Base-by-base conservation (phyloP, 2,329 filamentous ascomycete genomes). In the Aspergillus intermedius region DNA sequence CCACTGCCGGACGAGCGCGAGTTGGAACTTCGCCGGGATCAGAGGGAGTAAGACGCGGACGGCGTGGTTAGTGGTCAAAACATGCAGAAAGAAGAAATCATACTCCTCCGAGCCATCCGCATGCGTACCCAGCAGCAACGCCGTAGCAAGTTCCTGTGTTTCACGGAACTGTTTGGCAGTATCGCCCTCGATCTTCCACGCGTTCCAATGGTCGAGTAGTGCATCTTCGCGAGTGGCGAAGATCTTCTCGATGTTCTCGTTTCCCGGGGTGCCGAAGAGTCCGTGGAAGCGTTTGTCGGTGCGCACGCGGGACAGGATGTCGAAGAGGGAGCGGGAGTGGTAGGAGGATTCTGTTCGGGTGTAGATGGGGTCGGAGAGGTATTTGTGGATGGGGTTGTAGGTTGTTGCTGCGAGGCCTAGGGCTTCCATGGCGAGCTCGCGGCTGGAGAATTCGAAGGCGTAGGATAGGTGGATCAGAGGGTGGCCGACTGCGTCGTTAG, bases 381-480 rank as follows among this genome's bases (percentile, higher is more conserved):
- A 82, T 52, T 78, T 79, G 61, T 82, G 79, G 44, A 78, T 71
- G 42, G 73, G 68, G 53, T 73, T 74, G 63, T 83, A 80, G 62
- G 77, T 80, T 50, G 78, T 80, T 15, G 80, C 70, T 0, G 83
- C 76, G 52, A 95, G 75, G 0, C 81, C 83, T 0, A 98, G 77
- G 1, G 90, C 87, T 73, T 98, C 93, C 70, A 95, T 93, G 43
- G 84, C 91, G 17, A 97, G 66, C 55, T 94, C 91, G 50, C 85
- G 86, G 58, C 81, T 93, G 53, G 87, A 81, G 59, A 97, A 77
- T 72, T 98, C 91, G 63, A 86, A 91, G 8, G 90, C 93, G 64
- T 95, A 96, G n/a, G 83, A 91, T 2, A 98, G 78, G 61, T 97
- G 93, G 50, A 97, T 93, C n/a, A 97, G 75, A 1, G 91, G 88